These are phyloP conservation scores for Colletotrichum zoysiae DNA, from an alignment of 2,329 filamentous ascomycete genomes.

Conservation along the genomic window DNA sequence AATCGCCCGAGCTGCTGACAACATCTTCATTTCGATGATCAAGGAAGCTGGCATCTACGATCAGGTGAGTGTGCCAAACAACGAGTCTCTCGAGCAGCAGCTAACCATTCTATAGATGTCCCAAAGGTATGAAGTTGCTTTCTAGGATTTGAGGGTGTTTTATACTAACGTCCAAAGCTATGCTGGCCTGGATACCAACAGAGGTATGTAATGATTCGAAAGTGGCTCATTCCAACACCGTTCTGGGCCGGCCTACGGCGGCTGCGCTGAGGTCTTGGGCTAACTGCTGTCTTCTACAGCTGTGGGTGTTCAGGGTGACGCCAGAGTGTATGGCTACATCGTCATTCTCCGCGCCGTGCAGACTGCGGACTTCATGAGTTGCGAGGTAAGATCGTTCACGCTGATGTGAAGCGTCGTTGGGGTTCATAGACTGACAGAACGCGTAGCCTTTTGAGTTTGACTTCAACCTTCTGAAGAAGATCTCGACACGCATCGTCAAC, in stretches of 20 bases:
- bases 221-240: background rate
- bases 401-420: background rate
- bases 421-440: constrained; percentile 47
- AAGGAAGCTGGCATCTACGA: constrained; percentile 78
- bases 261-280: background rate
- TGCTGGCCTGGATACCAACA: constrained; percentile 59
- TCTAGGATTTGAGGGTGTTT: too few relatives aligned
- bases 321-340: constrained; percentile 51
- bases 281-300: constrained; percentile 44
- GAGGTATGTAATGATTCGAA: constrained; percentile 43
- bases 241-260: background rate
- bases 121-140: constrained; percentile 52
- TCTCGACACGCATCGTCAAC: constrained; percentile 76
- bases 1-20: constrained; percentile 82
- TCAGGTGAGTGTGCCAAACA: constrained; percentile 54
- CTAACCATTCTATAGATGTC: constrained; percentile 50
- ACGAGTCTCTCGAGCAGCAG: background rate
- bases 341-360: constrained; percentile 58
- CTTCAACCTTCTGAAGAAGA: constrained; percentile 72
- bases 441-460: constrained; percentile 77
- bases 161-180: constrained; percentile 46
- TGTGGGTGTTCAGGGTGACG: constrained; percentile 52
- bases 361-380: constrained; percentile 62
- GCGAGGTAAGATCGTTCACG: constrained; percentile 37
- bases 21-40: constrained; percentile 85